A percentile compares a stretch with the other conserved stretches of the same genome.
Evolutionary conservation across 176 grass and related monocot genomes (phyloP).

Genomic region (Tillandsia leiboldiana): DNA sequence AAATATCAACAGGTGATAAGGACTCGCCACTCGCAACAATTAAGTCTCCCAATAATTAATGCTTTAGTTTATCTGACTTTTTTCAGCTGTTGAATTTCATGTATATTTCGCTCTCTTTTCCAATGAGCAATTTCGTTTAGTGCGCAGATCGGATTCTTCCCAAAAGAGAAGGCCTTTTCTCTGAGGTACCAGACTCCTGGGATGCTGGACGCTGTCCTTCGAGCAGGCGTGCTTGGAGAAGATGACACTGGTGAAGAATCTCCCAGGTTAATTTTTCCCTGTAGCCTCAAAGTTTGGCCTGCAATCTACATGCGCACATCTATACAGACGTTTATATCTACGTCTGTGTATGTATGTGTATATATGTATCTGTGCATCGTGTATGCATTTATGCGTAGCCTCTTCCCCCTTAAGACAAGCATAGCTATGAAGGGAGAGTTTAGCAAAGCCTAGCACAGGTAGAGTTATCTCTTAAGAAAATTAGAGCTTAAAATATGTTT

Average conservation of each 20-base stretch:
- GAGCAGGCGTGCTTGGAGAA: slow-evolving; percentile 82
- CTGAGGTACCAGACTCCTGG: slow-evolving; percentile 85
- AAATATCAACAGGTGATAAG: slow-evolving; percentile 87
- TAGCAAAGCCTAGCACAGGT: neutral
- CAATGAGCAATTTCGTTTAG: slow-evolving; percentile 30
- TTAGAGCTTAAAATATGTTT: too few species aligned
- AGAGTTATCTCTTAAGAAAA: too few species aligned
- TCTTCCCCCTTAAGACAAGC: neutral
- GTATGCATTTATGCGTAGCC: neutral
- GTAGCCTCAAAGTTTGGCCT: neutral
- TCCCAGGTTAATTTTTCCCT: slow-evolving; percentile 41
- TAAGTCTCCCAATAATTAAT: neutral
- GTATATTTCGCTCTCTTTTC: neutral
- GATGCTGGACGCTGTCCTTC: slow-evolving; percentile 82
- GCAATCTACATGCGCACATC: too few species aligned
- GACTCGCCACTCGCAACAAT: neutral
- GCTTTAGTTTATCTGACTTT: neutral
- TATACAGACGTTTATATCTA: too few species aligned
- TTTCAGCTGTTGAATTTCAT: neutral
- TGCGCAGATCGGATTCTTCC: slow-evolving; percentile 86
- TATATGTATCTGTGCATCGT: too few species aligned
- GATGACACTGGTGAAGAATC: slow-evolving; percentile 80
- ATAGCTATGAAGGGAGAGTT: neutral
- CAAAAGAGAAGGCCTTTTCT: slow-evolving; percentile 63
- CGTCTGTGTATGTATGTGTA: too few species aligned